These are phyloP conservation scores for Dunaliella salina DNA, from an alignment of 163 green algal species.

Conservation along the genomic window DNA sequence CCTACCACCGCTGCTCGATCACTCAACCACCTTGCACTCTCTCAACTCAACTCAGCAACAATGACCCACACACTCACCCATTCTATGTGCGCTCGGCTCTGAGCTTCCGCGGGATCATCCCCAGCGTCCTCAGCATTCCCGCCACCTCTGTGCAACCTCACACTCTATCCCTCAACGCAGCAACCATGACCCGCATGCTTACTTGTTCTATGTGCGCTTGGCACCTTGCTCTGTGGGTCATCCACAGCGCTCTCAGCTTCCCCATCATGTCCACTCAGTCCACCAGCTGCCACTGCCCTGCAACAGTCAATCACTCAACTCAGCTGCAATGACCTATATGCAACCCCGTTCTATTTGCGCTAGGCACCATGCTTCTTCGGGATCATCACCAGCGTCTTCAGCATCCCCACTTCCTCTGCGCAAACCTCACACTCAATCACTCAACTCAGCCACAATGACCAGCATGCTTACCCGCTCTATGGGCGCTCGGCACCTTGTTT, in stretches of 20 bases:
- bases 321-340: background rate
- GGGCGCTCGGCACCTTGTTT: conserved; percentile 1
- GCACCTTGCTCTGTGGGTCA: too few relatives aligned
- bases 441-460: too few relatives aligned
- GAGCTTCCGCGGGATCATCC: conserved; percentile 44
- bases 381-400: conserved; percentile 29
- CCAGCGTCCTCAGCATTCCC: conserved; percentile 11
- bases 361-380: conserved; percentile 45
- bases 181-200: too few relatives aligned
- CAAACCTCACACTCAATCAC: too few relatives aligned
- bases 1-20: conserved; percentile 14
- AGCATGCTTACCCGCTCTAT: too few relatives aligned
- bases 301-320: background rate
- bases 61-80: too few relatives aligned
- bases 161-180: too few relatives aligned
- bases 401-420: conserved; percentile 14
- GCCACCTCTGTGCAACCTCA: conserved; percentile 15
- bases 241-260: too few relatives aligned
- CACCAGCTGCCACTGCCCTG: too few relatives aligned
- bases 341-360: conserved; percentile 53
- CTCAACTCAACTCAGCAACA: too few relatives aligned
- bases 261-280: background rate
- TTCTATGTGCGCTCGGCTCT: conserved; percentile 45
- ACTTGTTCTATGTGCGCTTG: too few relatives aligned
- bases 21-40: too few relatives aligned